These are phyloP conservation scores for Exophiala sideris DNA, from an alignment of 2,329 filamentous ascomycete genomes.

Conservation along the genomic window DNA sequence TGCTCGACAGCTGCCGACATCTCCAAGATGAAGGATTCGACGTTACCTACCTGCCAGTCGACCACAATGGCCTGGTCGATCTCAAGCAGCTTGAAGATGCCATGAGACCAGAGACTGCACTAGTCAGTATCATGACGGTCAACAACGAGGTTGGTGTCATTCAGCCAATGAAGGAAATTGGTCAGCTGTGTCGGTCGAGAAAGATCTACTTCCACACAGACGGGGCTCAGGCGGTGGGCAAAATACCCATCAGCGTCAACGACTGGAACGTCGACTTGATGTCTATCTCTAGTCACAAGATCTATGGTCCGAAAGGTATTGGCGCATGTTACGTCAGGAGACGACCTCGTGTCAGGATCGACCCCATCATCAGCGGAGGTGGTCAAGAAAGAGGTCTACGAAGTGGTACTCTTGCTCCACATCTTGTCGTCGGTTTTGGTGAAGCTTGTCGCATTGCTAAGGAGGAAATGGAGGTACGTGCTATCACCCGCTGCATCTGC, in stretches of 20 bases:
- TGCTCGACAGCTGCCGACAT: conserved; percentile 94
- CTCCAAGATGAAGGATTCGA: conserved; percentile 95
- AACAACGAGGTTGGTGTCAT: conserved; percentile 99
- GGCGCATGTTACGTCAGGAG: conserved; percentile 94
- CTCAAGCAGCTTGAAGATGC: conserved; percentile 82
- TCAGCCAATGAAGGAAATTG: conserved; percentile 90
- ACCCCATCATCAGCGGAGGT: conserved; percentile 93
- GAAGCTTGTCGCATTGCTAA: conserved; percentile 91
- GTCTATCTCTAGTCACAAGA: conserved; percentile 98
- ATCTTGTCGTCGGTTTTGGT: conserved; percentile 86
- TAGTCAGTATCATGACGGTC: conserved; percentile 97
- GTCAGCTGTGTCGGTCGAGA: conserved; percentile 81
- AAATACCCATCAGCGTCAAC: conserved; percentile 95
- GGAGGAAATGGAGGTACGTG: conserved; percentile 82
- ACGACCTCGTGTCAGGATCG: conserved; percentile 86
- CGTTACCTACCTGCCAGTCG: conserved; percentile 92
- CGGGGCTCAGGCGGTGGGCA: conserved; percentile 94
- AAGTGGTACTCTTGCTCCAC: conserved; percentile 88
- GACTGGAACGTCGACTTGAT: conserved; percentile 97
- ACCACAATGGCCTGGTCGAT: conserved; percentile 78
- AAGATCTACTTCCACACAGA: conserved; percentile 99
- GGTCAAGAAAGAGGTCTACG: conserved; percentile 93
- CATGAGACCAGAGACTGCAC: conserved; percentile 82
- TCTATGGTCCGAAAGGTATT: conserved; percentile 96
- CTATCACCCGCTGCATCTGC: conserved; percentile 17